These are phyloP conservation scores for Halophytophthora polymorphica DNA, from an alignment of 352 stramenopile genomes.

Conservation along the genomic window DNA sequence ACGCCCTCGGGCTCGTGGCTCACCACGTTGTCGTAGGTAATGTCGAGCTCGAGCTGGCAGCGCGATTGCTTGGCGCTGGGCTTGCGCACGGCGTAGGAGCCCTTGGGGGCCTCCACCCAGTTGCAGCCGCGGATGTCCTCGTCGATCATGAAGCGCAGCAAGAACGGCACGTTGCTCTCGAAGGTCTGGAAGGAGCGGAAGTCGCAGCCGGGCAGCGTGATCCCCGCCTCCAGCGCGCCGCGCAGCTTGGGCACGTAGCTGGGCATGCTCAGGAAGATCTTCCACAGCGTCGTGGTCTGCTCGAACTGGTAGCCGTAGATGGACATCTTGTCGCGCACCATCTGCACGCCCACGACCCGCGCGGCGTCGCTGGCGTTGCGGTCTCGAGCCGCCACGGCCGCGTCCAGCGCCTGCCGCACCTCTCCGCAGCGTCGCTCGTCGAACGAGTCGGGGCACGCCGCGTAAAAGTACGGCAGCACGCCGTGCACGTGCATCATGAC, in stretches of 20 bases:
- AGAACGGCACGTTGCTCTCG: constrained; percentile 99
- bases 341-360: constrained; percentile 65
- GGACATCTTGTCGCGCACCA: constrained; percentile 77
- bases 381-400: constrained; percentile 47
- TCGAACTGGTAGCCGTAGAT: constrained; percentile 89
- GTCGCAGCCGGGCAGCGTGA: constrained; percentile 66
- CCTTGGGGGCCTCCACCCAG: constrained; percentile 94
- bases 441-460: constrained; percentile 70
- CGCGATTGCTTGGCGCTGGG: constrained; percentile 78
- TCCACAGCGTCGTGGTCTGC: constrained; percentile 62
- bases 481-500: constrained; percentile 97
- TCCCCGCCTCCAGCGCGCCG: constrained; percentile 85
- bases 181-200: constrained; percentile 90
- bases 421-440: constrained; percentile 61
- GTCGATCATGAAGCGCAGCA: constrained; percentile 99
- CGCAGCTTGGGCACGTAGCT: constrained; percentile 93
- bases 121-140: constrained; percentile 95
- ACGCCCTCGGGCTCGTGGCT: constrained; percentile 91
- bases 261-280: constrained; percentile 95
- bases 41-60: constrained; percentile 96
- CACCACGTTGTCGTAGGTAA: constrained; percentile 97
- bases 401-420: constrained; percentile 69
- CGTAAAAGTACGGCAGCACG: constrained; percentile 98
- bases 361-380: constrained; percentile 41
- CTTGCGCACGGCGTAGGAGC: constrained; percentile 88